Conservation (phyloP, 2,329 filamentous ascomycete species). For the Claviceps arundinis region DNA sequence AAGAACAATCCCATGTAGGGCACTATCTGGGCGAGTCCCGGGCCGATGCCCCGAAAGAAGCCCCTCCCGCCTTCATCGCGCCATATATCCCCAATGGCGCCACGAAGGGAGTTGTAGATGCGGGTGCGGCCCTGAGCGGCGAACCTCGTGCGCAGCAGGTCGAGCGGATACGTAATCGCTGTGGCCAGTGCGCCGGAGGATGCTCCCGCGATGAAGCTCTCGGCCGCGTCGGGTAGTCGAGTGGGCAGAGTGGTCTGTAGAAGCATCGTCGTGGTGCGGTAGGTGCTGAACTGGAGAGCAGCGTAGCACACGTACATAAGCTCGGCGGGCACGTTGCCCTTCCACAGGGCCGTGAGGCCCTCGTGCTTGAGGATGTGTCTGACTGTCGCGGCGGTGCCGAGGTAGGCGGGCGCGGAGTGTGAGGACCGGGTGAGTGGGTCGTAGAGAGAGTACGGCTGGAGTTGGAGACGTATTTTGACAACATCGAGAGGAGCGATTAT, state of each 20-base stretch:
- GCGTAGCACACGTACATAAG: constrained; percentile 87
- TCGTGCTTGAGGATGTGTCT: constrained; percentile 66
- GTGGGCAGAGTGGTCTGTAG: constrained; percentile 39
- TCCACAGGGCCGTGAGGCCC: constrained; percentile 82
- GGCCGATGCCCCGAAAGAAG: constrained; percentile 78
- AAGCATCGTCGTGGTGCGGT: constrained; percentile 59
- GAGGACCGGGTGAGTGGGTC: constrained; percentile 51
- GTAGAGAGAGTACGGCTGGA: constrained; percentile 75
- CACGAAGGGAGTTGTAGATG: constrained; percentile 61
- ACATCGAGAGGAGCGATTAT: constrained; percentile 92
- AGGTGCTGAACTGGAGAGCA: constrained; percentile 78
- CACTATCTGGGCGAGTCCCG: constrained; percentile 75
- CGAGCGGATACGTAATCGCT: constrained; percentile 76
- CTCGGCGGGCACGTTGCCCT: constrained; percentile 94
- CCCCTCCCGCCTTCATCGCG: constrained; percentile 61
- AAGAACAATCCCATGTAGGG: constrained; percentile 98
- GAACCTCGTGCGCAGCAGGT: constrained; percentile 85
- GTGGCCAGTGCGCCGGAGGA: constrained; percentile 73
- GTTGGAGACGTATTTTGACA: constrained; percentile 92
- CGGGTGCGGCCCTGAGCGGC: constrained; percentile 77
- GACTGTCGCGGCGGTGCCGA: constrained; percentile 64
- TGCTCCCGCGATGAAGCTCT: constrained; percentile 76
- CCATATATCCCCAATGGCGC: constrained; percentile 59
- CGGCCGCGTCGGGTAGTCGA: constrained; percentile 49
- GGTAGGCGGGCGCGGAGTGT: constrained; percentile 43